Conservation (phyloP, 495 filamentous ascomycete species). For the Aspergillus indologenus region DNA sequence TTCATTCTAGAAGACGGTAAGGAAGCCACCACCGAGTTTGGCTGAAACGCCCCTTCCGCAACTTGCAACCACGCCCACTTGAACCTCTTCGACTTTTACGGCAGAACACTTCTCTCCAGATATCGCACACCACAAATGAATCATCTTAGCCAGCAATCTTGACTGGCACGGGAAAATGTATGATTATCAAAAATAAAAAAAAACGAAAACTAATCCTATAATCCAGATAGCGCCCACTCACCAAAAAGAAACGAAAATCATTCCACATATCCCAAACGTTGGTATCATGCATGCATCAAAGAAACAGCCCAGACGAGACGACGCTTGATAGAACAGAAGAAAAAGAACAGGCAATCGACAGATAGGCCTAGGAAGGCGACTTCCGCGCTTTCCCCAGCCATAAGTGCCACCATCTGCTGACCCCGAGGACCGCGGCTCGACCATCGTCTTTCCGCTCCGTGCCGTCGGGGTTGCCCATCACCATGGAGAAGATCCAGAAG, state of each 20-base stretch:
- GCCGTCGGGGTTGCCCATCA: conserved; percentile 62
- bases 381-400: conserved; percentile 49
- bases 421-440: conserved; percentile 55
- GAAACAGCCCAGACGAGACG: conserved; percentile 14
- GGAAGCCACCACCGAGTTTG: too few species aligned
- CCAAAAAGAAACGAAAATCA: conserved; percentile 14
- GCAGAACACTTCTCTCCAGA: too few species aligned
- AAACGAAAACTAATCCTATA: conserved; percentile 3
- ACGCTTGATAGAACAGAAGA: conserved; percentile 14
- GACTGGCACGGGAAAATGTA: conserved; percentile 1
- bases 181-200: conserved; percentile 7
- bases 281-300: conserved; percentile 32
- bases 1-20: too few species aligned
- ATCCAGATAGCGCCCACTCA: conserved; percentile 3
- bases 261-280: conserved; percentile 29
- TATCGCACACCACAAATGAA: too few species aligned
- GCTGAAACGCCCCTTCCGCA: too few species aligned
- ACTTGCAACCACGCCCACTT: too few species aligned
- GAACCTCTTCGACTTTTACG: too few species aligned
- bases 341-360: conserved; percentile 1
- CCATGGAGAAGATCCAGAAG: conserved; percentile 62
- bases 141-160: too few species aligned
- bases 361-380: conserved; percentile 12
- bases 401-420: conserved; percentile 60
- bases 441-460: conserved; percentile 61